These are phyloP conservation scores for Podaxis sp. DNA, from an alignment of 768 basidiomycete species.

Conservation along the genomic window DNA sequence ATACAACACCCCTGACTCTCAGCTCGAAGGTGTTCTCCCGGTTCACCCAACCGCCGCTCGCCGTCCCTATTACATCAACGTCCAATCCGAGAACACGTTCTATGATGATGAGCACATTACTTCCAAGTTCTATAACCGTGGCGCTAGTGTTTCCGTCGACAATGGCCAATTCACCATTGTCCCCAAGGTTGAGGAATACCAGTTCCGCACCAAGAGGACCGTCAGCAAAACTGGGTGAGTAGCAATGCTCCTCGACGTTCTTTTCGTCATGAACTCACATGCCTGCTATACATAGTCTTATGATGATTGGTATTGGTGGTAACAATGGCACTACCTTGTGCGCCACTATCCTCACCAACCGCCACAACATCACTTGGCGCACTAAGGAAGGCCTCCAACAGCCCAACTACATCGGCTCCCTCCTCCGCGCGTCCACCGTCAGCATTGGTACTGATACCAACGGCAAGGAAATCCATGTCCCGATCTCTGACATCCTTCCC, in stretches of 20 bases:
- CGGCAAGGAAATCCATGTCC: slow-evolving; percentile 89
- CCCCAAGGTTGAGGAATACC: slow-evolving; percentile 75
- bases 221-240: slow-evolving; percentile 91
- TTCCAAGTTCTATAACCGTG: slow-evolving; percentile 77
- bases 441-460: slow-evolving; percentile 80
- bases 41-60: slow-evolving; percentile 86
- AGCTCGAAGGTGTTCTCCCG: slow-evolving; percentile 63
- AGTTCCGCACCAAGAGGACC: slow-evolving; percentile 86
- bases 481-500: slow-evolving; percentile 87
- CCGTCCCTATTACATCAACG: slow-evolving; percentile 69
- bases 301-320: slow-evolving; percentile 96
- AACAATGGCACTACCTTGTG: slow-evolving; percentile 96
- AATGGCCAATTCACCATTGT: slow-evolving; percentile 76
- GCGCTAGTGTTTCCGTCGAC: slow-evolving; percentile 62
- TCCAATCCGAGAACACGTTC: slow-evolving; percentile 75
- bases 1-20: slow-evolving; percentile 66
- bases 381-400: slow-evolving; percentile 90
- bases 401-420: slow-evolving; percentile 97
- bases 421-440: slow-evolving; percentile 94
- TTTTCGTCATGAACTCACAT: slow-evolving; percentile 12
- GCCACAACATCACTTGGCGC: slow-evolving; percentile 90
- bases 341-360: slow-evolving; percentile 94
- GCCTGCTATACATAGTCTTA: slow-evolving; percentile 50
- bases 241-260: slow-evolving; percentile 7
- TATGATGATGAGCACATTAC: slow-evolving; percentile 84